Conservation (phyloP, 345 rosid species). For the Aquilaria sinensis region DNA sequence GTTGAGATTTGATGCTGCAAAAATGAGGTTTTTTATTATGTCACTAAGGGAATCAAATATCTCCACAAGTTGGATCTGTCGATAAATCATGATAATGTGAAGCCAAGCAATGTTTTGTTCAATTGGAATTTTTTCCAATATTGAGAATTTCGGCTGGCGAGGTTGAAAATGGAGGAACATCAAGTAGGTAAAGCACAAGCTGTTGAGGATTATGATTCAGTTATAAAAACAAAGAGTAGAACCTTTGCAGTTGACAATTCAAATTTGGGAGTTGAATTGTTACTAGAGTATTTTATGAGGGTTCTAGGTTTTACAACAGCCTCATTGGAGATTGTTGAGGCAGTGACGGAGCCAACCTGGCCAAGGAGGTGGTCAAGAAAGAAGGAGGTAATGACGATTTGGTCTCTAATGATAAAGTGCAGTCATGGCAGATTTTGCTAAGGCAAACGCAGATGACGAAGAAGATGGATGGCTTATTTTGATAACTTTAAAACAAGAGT, state of each 20-base stretch:
- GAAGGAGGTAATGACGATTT: no score
- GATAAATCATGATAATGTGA: no score
- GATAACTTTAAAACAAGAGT: no score
- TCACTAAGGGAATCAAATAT: constrained; percentile 80
- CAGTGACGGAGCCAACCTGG: constrained; percentile 20
- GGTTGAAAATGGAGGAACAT: constrained; percentile 45
- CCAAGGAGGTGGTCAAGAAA: no score
- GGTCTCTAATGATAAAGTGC: no score
- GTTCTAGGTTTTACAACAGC: constrained; percentile 24
- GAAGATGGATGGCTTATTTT: no score
- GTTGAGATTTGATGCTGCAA: constrained; percentile 57
- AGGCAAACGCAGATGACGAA: no score
- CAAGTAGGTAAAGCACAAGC: constrained; percentile 23
- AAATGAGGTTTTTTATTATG: constrained; percentile 41
- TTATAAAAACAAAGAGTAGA: constrained; percentile 64
- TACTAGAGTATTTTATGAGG: constrained; percentile 38
- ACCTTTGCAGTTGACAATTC: constrained; percentile 60
- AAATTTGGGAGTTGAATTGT: constrained; percentile 51
- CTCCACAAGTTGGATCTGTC: no score
- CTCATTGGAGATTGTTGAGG: constrained; percentile 40
- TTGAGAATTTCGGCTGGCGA: constrained; percentile 82
- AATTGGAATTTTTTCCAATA: constrained; percentile 73
- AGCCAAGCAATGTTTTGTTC: no score
- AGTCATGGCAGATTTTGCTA: no score
- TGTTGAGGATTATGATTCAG: constrained; percentile 61